Base-by-base conservation (phyloP, 176 grass and related monocot genomes). In the Oryza nivara region DNA sequence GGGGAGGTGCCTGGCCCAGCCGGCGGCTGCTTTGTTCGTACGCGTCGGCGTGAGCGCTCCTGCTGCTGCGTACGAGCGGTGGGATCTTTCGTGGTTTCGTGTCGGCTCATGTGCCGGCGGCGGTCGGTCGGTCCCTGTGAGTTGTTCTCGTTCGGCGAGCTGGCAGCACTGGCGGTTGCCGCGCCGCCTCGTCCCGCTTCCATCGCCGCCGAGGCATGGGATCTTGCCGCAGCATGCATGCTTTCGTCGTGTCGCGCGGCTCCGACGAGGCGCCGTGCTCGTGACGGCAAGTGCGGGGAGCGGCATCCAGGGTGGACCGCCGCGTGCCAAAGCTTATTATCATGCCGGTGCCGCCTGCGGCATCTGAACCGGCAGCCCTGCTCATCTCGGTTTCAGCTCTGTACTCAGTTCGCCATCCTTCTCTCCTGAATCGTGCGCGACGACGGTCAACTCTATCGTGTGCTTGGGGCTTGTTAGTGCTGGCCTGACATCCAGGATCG, bases 161-260 rank as follows among this genome's bases (percentile, higher is more conserved):
- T 20, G 23, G 49, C 36, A 41, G 48, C 11, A 15, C 63, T 23
- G 60, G 74, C 12, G n/a, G 43, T 40, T 26, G 2, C 26, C 8
- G 64, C 83, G 68, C 38, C 46, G 11, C 30, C 30, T 47, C 46
- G 11, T 47, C 46, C 56, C 16, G 75, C 40, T 54, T 70, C 63
- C 75, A 9, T 75, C 80, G 64, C 75, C 80, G 68, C 68, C 68
- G 45, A 19, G 63, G 34, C 65, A 70, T 66, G 83, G 73, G 89
- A 83, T 87, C 89, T 87, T 90, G 74, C 75, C 65, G 63, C 75
- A 79, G 17, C 84, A 80, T 90, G 84, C 89, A 90, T 84, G 89
- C 75, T 90, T 87, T 75, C 89, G 49, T 90, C 75, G 64, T 77
- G 79, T 82, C 79, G 51, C 80, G 70, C 84, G 63, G 70, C 65